These are phyloP conservation scores for Phytophthora citrophthora DNA, from an alignment of 352 stramenopile genomes.

Conservation along the genomic window DNA sequence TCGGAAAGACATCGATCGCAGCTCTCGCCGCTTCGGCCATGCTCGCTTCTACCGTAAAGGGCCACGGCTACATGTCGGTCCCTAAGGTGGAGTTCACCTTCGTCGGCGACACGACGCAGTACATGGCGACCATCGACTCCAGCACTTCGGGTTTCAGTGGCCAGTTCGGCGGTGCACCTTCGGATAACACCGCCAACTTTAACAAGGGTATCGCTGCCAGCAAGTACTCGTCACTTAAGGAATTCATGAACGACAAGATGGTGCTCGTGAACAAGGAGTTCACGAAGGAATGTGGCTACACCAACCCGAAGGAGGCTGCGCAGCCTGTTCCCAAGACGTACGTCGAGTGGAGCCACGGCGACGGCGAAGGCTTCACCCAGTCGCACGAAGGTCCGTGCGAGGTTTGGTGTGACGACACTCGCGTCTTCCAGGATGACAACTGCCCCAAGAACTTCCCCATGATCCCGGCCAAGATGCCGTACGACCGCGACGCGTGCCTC, in stretches of 20 bases:
- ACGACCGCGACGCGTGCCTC: constrained; percentile 40
- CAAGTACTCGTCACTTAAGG: constrained; percentile 30
- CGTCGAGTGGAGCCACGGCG: constrained; percentile 35
- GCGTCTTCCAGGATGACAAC: constrained; percentile 49
- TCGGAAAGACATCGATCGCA: constrained; percentile 19
- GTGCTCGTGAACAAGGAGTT: constrained; percentile 15
- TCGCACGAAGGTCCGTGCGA: constrained; percentile 53
- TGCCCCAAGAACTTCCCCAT: constrained; percentile 36
- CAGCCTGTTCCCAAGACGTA: constrained; percentile 32
- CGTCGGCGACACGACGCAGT: constrained; percentile 31
- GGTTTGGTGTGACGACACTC: constrained; percentile 48
- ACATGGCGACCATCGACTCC: constrained; percentile 28
- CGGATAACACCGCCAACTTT: constrained; percentile 31
- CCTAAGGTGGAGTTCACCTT: constrained; percentile 34
- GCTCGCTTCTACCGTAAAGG: constrained; percentile 25
- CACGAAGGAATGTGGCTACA: constrained; percentile 37
- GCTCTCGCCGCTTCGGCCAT: constrained; percentile 20
- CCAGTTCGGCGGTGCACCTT: constrained; percentile 11
- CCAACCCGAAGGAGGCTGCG: constrained; percentile 21
- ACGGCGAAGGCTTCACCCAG: constrained; percentile 37
- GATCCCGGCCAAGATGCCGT: constrained; percentile 40
- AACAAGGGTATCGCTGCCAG: constrained; percentile 28
- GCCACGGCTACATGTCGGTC: constrained; percentile 32
- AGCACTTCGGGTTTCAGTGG: constrained; percentile 33
- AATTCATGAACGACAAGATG: constrained; percentile 34